Percentiles rank a stretch among this genome's conserved stretches.
Conservation (phyloP, 768 basidiomycete genomes). For the Mycena latifolia region DNA sequence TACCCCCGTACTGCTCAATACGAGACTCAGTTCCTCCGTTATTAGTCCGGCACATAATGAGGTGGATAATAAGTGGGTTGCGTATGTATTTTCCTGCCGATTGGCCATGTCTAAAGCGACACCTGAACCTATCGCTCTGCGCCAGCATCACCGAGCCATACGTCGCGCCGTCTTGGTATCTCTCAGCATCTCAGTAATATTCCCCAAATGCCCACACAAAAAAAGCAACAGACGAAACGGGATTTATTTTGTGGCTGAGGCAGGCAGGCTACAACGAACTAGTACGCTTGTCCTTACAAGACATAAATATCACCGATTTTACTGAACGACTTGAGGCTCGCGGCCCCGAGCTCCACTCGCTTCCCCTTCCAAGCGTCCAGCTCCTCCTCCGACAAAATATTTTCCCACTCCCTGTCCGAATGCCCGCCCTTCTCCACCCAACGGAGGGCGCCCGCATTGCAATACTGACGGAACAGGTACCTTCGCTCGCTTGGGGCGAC, state of each 20-base stretch:
- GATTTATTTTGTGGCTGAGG: no score
- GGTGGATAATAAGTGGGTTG: not conserved
- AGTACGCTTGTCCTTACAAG: not conserved
- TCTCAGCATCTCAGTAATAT: no score
- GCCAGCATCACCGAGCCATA: no score
- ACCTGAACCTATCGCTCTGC: no score
- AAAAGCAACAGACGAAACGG: no score
- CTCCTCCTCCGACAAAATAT: not conserved
- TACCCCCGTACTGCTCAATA: no score
- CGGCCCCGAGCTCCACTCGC: not conserved
- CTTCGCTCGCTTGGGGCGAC: not conserved
- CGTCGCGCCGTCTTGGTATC: no score
- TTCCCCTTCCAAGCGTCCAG: not conserved
- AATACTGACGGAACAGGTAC: not conserved
- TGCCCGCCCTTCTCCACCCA: not conserved
- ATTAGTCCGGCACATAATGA: not conserved
- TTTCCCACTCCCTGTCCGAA: not conserved
- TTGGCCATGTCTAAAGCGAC: no score
- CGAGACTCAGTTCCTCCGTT: no score
- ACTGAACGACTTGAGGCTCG: not conserved
- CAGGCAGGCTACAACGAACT: no score
- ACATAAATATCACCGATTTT: not conserved
- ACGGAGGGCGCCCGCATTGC: not conserved
- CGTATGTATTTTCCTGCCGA: no score
- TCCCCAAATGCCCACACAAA: no score